These are phyloP conservation scores for Ascochyta koolunga DNA, from an alignment of 2,329 filamentous ascomycete genomes.

Conservation along the genomic window DNA sequence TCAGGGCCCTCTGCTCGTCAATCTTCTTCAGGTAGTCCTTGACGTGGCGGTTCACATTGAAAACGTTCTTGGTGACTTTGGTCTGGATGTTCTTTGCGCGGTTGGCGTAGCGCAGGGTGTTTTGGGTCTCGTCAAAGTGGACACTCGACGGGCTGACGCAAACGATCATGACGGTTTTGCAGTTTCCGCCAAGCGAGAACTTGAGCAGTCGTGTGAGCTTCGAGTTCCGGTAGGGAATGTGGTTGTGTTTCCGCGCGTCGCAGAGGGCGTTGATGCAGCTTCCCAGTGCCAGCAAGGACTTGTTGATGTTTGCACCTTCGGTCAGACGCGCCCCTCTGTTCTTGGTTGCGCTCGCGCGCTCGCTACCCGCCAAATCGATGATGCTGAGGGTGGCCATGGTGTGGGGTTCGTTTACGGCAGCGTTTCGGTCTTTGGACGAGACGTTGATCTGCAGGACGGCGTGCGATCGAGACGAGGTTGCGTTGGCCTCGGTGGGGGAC, in stretches of 20 bases:
- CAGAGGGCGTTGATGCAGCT: slow-evolving; percentile 99
- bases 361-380: slow-evolving; percentile 94
- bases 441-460: slow-evolving; percentile 97
- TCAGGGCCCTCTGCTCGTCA: slow-evolving; percentile 95
- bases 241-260: slow-evolving; percentile 87
- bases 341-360: slow-evolving; percentile 94
- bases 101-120: slow-evolving; percentile 96
- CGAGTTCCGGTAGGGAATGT: slow-evolving; percentile 96
- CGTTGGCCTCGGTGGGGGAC: slow-evolving; percentile 95
- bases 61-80: slow-evolving; percentile 98
- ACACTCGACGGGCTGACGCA: slow-evolving; percentile 96
- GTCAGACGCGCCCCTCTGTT: slow-evolving; percentile 89
- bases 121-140: slow-evolving; percentile 98
- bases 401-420: slow-evolving; percentile 89
- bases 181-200: slow-evolving; percentile 96
- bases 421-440: slow-evolving; percentile 91
- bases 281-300: slow-evolving; percentile 89
- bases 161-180: slow-evolving; percentile 99
- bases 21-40: slow-evolving; percentile 99
- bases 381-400: slow-evolving; percentile 99
- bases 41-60: slow-evolving; percentile 98
- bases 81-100: slow-evolving; percentile 99
- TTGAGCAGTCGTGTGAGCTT: slow-evolving; percentile 95
- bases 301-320: slow-evolving; percentile 99
- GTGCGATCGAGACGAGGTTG: slow-evolving; percentile 95